Conservation (phyloP, 345 rosid genomes). For the Stellera chamaejasme region DNA sequence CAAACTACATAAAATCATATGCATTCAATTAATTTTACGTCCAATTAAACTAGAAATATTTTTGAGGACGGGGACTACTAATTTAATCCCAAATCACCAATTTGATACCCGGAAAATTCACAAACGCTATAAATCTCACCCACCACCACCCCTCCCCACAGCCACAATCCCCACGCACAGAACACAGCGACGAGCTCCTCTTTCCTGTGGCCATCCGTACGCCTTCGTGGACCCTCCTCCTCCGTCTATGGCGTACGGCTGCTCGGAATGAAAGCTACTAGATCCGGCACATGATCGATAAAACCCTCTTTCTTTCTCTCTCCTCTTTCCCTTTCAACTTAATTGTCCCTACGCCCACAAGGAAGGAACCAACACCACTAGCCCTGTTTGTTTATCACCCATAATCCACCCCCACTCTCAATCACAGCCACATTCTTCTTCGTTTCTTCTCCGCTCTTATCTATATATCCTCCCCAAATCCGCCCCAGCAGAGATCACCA, state of each 20-base stretch:
- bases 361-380: slow-evolving; percentile 3
- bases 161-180: no score
- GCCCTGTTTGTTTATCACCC: not conserved
- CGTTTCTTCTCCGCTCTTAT: slow-evolving; percentile 28
- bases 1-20: no score
- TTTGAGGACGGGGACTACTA: no score
- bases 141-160: no score
- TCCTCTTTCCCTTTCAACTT: slow-evolving; percentile 8
- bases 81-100: no score
- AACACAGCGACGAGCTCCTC: no score
- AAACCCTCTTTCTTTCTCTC: not conserved
- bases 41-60: no score
- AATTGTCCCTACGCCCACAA: slow-evolving; percentile 1
- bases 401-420: not conserved
- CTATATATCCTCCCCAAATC: slow-evolving; percentile 17
- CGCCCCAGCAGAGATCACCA: slow-evolving; percentile 1
- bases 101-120: no score
- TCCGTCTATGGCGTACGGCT: not conserved
- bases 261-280: no score
- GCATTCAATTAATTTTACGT: no score
- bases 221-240: not conserved
- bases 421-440: slow-evolving; percentile 9
- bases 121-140: no score
- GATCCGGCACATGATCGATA: not conserved
- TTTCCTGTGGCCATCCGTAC: not conserved